Evolutionary conservation across 805 yeast genomes (phyloP).

Genomic region (Kluyveromyces aestuarii): DNA sequence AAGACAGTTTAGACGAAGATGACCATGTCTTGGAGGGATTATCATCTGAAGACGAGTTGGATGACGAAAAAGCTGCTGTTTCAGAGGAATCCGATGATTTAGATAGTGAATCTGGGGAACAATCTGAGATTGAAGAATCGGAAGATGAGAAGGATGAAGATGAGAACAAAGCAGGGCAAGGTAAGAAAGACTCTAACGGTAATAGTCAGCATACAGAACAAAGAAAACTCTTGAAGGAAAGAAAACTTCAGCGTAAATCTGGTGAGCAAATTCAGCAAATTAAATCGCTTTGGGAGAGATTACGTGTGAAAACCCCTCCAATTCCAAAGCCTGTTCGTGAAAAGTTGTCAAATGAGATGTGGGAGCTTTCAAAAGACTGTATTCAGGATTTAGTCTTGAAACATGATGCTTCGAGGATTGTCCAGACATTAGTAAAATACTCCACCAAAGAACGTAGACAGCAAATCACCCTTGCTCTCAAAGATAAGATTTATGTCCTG

Average conservation of each 20-base stretch:
- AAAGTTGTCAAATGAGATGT: slow-evolving; percentile 71
- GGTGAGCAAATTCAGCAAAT: slow-evolving; percentile 79
- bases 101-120: slow-evolving; percentile 12
- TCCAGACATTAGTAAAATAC: slow-evolving; percentile 86
- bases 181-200: slow-evolving; percentile 37
- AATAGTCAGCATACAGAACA: slow-evolving; percentile 77
- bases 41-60: slow-evolving; percentile 16
- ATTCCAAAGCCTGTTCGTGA: slow-evolving; percentile 69
- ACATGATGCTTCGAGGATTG: slow-evolving; percentile 94
- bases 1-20: neutral
- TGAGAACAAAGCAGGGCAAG: slow-evolving; percentile 24
- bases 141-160: slow-evolving; percentile 24
- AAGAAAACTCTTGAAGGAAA: slow-evolving; percentile 62
- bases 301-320: slow-evolving; percentile 78
- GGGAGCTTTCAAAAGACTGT: slow-evolving; percentile 72
- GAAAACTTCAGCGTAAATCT: slow-evolving; percentile 81
- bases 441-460: slow-evolving; percentile 74
- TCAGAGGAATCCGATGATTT: slow-evolving; percentile 26
- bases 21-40: slow-evolving; percentile 4
- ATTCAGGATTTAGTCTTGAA: slow-evolving; percentile 80
- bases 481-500: slow-evolving; percentile 67
- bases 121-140: slow-evolving; percentile 22
- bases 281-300: slow-evolving; percentile 82
- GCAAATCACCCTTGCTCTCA: slow-evolving; percentile 54
- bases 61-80: slow-evolving; percentile 15